A percentile compares a stretch with the other conserved stretches of the same genome.
phyloP scores from a whole-genome alignment of 164 flowering plant species.

The Paratinospora sagittata region DNA sequence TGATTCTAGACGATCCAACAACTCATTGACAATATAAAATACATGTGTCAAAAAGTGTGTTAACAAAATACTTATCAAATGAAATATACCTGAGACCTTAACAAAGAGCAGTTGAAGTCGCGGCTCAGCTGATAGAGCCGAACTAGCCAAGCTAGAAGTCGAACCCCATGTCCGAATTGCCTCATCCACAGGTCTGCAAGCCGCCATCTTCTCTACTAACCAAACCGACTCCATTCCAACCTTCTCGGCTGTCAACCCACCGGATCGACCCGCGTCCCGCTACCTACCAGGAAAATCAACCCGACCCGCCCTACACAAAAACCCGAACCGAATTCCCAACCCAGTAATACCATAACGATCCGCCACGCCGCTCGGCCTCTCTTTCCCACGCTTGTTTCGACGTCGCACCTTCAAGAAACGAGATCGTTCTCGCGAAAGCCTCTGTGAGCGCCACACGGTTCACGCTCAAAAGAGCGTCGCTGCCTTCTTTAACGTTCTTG shows the following conservation, averaged over 20 bases:
- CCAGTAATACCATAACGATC: too few species aligned
- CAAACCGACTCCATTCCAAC: constrained; percentile 79
- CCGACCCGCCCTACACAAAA: constrained; percentile 16
- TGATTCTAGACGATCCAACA: too few species aligned
- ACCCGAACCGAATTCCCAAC: constrained; percentile 27
- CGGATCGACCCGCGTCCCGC: not conserved
- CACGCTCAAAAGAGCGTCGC: constrained; percentile 36
- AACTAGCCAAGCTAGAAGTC: constrained; percentile 54
- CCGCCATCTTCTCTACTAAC: constrained; percentile 61
- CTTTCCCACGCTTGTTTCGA: constrained; percentile 14
- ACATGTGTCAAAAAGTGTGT: not conserved
- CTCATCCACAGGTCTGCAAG: constrained; percentile 51
- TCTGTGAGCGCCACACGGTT: constrained; percentile 52
- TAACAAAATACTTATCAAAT: not conserved
- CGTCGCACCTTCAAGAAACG: constrained; percentile 41
- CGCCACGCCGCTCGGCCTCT: too few species aligned
- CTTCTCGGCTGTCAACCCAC: constrained; percentile 47
- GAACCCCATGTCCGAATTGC: constrained; percentile 61
- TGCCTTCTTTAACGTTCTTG: constrained; percentile 46
- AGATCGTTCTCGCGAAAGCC: constrained; percentile 50
- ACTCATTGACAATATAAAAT: too few species aligned
- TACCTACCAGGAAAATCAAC: constrained; percentile 4
- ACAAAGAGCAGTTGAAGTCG: constrained; percentile 55
- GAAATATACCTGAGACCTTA: constrained; percentile 53
- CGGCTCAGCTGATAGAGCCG: constrained; percentile 56